Evolutionary conservation across 2,329 filamentous ascomycete species (phyloP), one percentile per base, ranked within the genome.

Genomic region (Xylariaceae sp.): DNA sequence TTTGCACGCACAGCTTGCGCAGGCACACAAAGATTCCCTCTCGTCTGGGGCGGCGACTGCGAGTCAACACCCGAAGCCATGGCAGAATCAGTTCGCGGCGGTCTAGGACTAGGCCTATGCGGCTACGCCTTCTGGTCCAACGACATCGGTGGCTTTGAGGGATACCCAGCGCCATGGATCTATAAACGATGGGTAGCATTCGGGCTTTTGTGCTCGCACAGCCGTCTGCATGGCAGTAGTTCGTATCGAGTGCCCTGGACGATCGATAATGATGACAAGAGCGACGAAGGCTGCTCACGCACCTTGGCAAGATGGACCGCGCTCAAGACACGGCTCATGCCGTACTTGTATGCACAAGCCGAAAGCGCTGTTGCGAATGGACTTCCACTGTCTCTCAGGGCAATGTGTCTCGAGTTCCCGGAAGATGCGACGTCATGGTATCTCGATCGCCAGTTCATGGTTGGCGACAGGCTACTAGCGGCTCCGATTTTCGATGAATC

Each of bases 141-240:
- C 57, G 86, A 88, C 63, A 88, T 88, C 59, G 85, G 86, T 45
- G 86, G 85, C 0, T 88, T 90, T 60, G 87, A 90, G 63, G 87
- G 87, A 2, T 78, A 71, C 4, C 86, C 87, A 3, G 78, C 76
- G 2, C 83, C 82, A 0, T 84, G 82, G 73, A 80, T 90, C 60
- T 90, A 90, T 70, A 90, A 89, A 71, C 82, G 87, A 45, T 90
- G 87, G 87, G 85, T 89, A 6, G 85, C 85, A n/a, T 88, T 89
- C 67, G 87, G 87, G 0, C 75, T 89, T 1, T 71, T 90, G 39
- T 88, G 84, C 59, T 82, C 81, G 10, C 87, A 90, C 67, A 87
- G 83, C 36, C 79, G 86, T 13, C 75, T 90, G 11, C 87, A 90
- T 65, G 87, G 87, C 2, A 86, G 82, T 46, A 80, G 76, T 54